phyloP scores from a whole-genome alignment of 2,329 filamentous ascomycete genomes.

The Cladosporium sp. region DNA sequence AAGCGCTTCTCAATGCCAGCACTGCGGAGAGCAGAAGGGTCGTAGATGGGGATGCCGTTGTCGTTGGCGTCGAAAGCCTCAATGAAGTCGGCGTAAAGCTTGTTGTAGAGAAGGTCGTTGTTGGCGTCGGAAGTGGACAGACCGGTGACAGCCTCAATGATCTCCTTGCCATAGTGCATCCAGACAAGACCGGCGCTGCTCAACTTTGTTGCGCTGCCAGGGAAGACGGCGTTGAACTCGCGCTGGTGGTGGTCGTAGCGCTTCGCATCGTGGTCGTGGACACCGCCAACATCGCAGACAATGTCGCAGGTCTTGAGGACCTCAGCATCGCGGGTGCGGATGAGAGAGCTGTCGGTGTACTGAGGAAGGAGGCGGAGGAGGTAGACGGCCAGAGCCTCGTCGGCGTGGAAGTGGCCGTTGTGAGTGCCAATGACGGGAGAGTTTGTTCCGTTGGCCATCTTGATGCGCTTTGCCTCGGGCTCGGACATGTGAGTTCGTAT shows the following conservation, averaged over 20 bases:
- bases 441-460: conserved; percentile 52
- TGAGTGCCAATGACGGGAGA: conserved; percentile 75
- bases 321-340: conserved; percentile 82
- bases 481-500: conserved; percentile 15
- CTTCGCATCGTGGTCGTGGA: conserved; percentile 72
- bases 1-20: conserved; percentile 79
- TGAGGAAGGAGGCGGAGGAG: conserved; percentile 85
- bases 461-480: conserved; percentile 68
- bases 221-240: conserved; percentile 80
- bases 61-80: conserved; percentile 97
- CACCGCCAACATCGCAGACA: conserved; percentile 95
- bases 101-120: conserved; percentile 73
- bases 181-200: conserved; percentile 92
- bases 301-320: conserved; percentile 80
- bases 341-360: conserved; percentile 68
- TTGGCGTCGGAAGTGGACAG: conserved; percentile 60
- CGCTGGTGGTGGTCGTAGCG: conserved; percentile 98
- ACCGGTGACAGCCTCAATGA: conserved; percentile 66
- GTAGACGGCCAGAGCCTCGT: conserved; percentile 94
- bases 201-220: conserved; percentile 78
- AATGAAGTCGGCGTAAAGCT: conserved; percentile 89
- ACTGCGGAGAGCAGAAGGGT: conserved; percentile 62
- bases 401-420: conserved; percentile 97
- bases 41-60: conserved; percentile 85
- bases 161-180: conserved; percentile 85